phyloP scores from a whole-genome alignment of 2,329 filamentous ascomycete species.

The Colletotrichum falcatum region DNA sequence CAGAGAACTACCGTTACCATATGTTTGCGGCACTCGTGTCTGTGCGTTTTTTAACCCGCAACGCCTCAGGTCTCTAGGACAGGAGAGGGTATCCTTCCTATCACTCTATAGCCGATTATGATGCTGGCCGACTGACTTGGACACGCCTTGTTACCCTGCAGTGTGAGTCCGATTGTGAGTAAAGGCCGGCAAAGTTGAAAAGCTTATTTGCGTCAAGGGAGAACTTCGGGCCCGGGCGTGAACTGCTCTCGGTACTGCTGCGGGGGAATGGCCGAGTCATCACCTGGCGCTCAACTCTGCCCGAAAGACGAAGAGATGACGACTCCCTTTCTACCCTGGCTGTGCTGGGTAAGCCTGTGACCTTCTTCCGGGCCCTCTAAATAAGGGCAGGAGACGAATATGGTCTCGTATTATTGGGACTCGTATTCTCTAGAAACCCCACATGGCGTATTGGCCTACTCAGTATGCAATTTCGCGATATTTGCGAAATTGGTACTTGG shows the following conservation, averaged over 20 bases:
- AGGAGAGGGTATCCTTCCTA: background rate
- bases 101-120: background rate
- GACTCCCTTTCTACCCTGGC: constrained; percentile 3
- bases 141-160: background rate
- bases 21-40: constrained; percentile 31
- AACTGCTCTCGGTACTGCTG: background rate
- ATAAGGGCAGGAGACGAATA: background rate
- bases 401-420: background rate
- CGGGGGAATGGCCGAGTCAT: constrained; percentile 1
- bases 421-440: constrained; percentile 3
- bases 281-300: background rate
- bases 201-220: constrained; percentile 26
- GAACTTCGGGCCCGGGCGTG: background rate
- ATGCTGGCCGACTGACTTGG: constrained; percentile 8
- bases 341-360: background rate
- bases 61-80: constrained; percentile 2
- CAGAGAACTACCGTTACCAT: background rate
- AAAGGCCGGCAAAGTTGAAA: constrained; percentile 16
- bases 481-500: background rate
- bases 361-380: background rate
- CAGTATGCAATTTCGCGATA: constrained; percentile 8
- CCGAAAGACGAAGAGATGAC: constrained; percentile 3
- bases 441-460: constrained; percentile 3
- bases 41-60: constrained; percentile 25
- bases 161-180: constrained; percentile 1